These are phyloP conservation scores for Phaeosphaeria sp. DNA, from an alignment of 2,329 filamentous ascomycete species.

Conservation along the genomic window DNA sequence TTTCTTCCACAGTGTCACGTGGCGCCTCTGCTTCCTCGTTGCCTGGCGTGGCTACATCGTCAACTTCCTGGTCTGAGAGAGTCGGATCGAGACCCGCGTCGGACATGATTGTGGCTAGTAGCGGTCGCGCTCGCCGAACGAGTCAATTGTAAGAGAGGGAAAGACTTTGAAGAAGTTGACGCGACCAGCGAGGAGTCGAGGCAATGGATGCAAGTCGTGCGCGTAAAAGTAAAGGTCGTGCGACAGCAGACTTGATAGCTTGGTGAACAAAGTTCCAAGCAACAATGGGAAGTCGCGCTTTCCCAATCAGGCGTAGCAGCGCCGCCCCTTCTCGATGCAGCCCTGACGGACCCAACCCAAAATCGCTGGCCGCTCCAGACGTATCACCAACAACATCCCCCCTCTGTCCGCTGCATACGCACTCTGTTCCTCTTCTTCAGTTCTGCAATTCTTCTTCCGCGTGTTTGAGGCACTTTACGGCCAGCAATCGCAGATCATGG, in stretches of 20 bases:
- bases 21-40: constrained; percentile 37
- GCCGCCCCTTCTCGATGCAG: constrained; percentile 38
- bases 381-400: constrained; percentile 38
- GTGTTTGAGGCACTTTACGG: constrained; percentile 11
- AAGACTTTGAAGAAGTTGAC: background rate
- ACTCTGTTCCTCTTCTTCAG: constrained; percentile 21
- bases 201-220: background rate
- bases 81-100: constrained; percentile 42
- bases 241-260: constrained; percentile 11
- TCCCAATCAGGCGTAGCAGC: constrained; percentile 26
- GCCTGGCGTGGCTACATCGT: constrained; percentile 38
- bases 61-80: constrained; percentile 45
- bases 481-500: constrained; percentile 34
- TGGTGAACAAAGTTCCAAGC: constrained; percentile 32
- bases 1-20: constrained; percentile 41
- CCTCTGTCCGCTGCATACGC: constrained; percentile 29
- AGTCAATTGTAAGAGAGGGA: background rate
- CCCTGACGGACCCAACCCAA: constrained; percentile 28
- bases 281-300: constrained; percentile 25
- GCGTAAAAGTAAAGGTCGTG: constrained; percentile 9
- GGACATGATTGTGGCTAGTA: constrained; percentile 40
- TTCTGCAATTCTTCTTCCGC: constrained; percentile 11
- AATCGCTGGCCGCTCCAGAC: constrained; percentile 36
- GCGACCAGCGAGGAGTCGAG: background rate
- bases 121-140: background rate